Percentiles rank a stretch among this genome's conserved stretches.
These are phyloP conservation scores for Chaetomium strumarium DNA, from an alignment of 2,329 filamentous ascomycete genomes.

Conservation along the genomic window DNA sequence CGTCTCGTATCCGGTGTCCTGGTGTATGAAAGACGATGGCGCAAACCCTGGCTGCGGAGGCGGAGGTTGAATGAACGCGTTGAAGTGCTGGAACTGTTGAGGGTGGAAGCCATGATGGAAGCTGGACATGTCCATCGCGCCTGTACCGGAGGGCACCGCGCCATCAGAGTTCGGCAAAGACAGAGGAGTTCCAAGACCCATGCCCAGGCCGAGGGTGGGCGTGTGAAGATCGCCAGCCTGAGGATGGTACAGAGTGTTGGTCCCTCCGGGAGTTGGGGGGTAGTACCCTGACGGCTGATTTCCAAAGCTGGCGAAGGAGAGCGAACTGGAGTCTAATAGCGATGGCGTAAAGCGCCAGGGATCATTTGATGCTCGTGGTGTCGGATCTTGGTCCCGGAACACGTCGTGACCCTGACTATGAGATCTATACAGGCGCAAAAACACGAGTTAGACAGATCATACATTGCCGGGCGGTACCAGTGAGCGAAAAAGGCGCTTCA, in stretches of 20 bases:
- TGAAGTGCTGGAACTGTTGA: conserved; percentile 61
- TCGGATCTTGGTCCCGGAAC: conserved; percentile 70
- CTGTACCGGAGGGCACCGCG: conserved; percentile 52
- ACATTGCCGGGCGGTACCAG: background rate
- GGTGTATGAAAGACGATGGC: conserved; percentile 74
- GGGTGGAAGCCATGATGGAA: conserved; percentile 52
- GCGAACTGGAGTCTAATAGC: conserved; percentile 77
- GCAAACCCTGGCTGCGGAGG: conserved; percentile 59
- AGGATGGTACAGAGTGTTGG: conserved; percentile 72
- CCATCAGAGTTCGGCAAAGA: conserved; percentile 68
- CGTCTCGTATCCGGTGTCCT: conserved; percentile 72
- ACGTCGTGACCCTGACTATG: conserved; percentile 36
- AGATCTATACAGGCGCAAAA: conserved; percentile 38
- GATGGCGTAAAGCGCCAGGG: conserved; percentile 86
- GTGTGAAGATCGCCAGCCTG: conserved; percentile 86
- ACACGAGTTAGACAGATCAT: conserved; percentile 4
- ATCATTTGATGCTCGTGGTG: conserved; percentile 72
- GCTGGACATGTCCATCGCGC: conserved; percentile 58
- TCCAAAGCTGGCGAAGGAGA: conserved; percentile 71
- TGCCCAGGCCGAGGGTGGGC: conserved; percentile 64
- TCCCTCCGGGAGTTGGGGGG: conserved; percentile 77
- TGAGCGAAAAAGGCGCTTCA: background rate
- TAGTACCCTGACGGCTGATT: conserved; percentile 81
- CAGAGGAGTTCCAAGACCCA: conserved; percentile 75
- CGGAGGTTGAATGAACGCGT: conserved; percentile 62